These are phyloP conservation scores for Fusarium piperis DNA, from an alignment of 2,329 filamentous ascomycete genomes.

Conservation along the genomic window DNA sequence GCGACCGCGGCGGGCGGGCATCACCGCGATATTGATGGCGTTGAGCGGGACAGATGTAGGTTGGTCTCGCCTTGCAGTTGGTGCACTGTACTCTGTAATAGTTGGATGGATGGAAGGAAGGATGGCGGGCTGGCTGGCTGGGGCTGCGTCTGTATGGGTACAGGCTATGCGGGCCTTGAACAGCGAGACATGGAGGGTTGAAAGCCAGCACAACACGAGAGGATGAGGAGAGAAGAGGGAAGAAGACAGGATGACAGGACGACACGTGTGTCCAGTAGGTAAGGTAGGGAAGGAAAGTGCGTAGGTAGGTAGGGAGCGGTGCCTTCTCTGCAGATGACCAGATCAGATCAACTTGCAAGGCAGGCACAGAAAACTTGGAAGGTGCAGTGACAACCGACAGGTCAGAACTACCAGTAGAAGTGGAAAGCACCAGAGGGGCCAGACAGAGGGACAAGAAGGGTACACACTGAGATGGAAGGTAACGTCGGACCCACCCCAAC, in stretches of 20 bases:
- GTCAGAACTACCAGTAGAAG: background rate
- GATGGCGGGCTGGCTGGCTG: background rate
- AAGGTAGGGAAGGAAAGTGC: no score
- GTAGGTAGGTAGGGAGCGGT: background rate
- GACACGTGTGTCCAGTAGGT: background rate
- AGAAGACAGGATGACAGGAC: background rate
- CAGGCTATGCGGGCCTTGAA: background rate
- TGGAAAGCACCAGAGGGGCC: background rate
- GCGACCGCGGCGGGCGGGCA: conserved; percentile 4
- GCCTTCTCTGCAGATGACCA: background rate
- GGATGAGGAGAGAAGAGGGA: background rate
- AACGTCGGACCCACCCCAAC: no score
- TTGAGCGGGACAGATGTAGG: background rate
- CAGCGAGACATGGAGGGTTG: conserved; percentile 13
- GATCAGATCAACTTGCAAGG: background rate
- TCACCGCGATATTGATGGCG: conserved; percentile 9
- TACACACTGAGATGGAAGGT: conserved; percentile 2
- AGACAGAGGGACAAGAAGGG: background rate
- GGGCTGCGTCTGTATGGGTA: background rate
- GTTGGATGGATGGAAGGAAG: background rate
- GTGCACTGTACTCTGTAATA: background rate
- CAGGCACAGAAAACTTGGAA: background rate
- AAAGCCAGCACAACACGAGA: background rate
- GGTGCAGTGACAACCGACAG: background rate
- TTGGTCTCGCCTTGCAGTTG: background rate